Evolutionary conservation across 2,329 filamentous ascomycete species (phyloP).

Genomic region (Chaetomium olivaceum): DNA sequence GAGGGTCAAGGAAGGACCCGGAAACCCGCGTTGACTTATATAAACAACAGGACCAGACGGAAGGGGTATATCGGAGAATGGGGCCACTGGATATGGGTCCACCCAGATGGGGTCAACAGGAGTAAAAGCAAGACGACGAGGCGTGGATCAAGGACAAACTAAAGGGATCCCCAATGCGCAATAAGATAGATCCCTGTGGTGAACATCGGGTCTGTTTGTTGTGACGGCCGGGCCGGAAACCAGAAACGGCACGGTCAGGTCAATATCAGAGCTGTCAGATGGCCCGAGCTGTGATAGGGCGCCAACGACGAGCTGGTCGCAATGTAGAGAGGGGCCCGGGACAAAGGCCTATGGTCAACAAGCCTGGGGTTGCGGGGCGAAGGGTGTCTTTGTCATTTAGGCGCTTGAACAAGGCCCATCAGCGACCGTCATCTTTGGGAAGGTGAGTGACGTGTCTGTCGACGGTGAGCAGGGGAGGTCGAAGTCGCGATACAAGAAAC

Average conservation of each 20-base stretch:
- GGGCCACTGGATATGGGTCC: conserved; percentile 22
- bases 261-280: conserved; percentile 25
- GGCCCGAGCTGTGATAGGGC: conserved; percentile 19
- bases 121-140: conserved; percentile 23
- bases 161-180: conserved; percentile 20
- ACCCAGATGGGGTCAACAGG: conserved; percentile 16
- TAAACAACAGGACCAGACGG: conserved; percentile 21
- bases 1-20: conserved; percentile 14
- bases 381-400: conserved; percentile 33
- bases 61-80: conserved; percentile 30
- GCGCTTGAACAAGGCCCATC: conserved; percentile 33
- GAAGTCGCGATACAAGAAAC: not conserved
- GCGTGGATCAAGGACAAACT: conserved; percentile 22
- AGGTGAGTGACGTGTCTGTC: conserved; percentile 27
- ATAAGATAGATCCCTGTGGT: conserved; percentile 14
- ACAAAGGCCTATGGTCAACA: conserved; percentile 6
- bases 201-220: conserved; percentile 15
- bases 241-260: conserved; percentile 20
- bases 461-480: not conserved
- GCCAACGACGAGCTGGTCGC: not conserved
- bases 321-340: conserved; percentile 2
- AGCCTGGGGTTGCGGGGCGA: conserved; percentile 17
- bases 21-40: conserved; percentile 26
- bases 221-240: conserved; percentile 19
- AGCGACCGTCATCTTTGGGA: conserved; percentile 30